Conservation (phyloP, 1,284 basidiomycete species). For the Rhodotorula glutinis region DNA sequence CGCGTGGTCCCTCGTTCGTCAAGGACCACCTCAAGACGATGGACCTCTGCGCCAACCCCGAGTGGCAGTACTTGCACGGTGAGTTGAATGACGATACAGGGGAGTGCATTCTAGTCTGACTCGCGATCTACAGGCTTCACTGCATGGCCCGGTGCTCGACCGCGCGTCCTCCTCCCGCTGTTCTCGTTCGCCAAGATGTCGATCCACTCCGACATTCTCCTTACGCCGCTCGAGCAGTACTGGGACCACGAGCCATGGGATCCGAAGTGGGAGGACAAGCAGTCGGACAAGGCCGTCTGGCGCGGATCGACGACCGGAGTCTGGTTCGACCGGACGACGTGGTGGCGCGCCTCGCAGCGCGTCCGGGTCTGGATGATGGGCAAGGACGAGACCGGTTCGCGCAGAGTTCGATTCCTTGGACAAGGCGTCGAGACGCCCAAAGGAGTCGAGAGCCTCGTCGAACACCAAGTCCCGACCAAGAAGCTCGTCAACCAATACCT, state of each 20-base stretch:
- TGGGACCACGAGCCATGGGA: conserved; percentile 41
- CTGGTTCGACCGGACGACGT: conserved; percentile 46
- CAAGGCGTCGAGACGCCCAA: conserved; percentile 15
- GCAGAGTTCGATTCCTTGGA: conserved; percentile 27
- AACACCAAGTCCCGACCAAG: conserved; percentile 25
- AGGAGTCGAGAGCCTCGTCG: conserved; percentile 23
- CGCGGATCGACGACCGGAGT: conserved; percentile 52
- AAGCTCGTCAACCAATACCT: conserved; percentile 37
- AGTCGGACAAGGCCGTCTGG: conserved; percentile 46
- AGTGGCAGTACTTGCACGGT: conserved; percentile 45
- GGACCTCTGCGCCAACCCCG: conserved; percentile 54
- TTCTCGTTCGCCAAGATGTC: conserved; percentile 45
- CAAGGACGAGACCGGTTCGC: conserved; percentile 26
- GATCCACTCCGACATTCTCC: conserved; percentile 44
- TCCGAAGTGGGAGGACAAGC: conserved; percentile 49
- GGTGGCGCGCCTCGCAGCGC: conserved; percentile 50
- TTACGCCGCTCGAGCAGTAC: conserved; percentile 46
- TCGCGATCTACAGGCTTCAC: conserved; percentile 31
- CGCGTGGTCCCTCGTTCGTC: conserved; percentile 47
- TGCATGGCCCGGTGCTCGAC: conserved; percentile 38
- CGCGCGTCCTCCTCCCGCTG: conserved; percentile 40
- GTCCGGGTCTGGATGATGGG: conserved; percentile 47
- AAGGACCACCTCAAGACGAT: conserved; percentile 52
- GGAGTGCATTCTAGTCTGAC: neutral
- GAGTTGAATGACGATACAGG: too few species aligned